Percentiles rank a stretch among this genome's conserved stretches.
Conservation (phyloP, 495 filamentous ascomycete species). For the Penicillium canariense region DNA sequence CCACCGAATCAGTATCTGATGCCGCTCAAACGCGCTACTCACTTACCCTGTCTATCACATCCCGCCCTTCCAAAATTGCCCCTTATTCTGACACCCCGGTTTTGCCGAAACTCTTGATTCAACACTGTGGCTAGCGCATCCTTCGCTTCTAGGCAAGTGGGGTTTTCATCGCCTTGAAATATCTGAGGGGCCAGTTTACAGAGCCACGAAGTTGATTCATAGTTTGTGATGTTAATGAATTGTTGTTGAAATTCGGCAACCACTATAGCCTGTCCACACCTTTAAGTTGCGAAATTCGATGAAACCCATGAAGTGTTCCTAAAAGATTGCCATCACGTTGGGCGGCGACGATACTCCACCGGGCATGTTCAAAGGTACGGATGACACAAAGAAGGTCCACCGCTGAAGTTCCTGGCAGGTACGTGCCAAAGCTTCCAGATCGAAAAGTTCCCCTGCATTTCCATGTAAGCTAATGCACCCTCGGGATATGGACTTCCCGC, state of each 20-base stretch:
- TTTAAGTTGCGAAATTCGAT: background rate
- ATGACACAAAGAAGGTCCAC: conserved; percentile 56
- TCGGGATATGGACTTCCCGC: background rate
- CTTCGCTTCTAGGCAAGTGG: background rate
- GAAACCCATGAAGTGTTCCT: background rate
- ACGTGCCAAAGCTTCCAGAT: conserved; percentile 48
- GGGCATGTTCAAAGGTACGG: conserved; percentile 51
- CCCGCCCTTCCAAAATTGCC: background rate
- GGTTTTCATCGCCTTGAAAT: background rate
- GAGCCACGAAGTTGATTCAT: background rate
- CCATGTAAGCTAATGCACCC: background rate
- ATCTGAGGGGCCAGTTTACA: background rate
- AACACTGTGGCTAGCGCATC: background rate
- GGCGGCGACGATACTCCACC: conserved; percentile 52
- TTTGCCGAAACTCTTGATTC: background rate
- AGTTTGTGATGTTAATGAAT: no score
- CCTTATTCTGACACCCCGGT: background rate
- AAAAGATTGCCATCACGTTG: conserved; percentile 49
- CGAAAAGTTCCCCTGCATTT: conserved; percentile 50
- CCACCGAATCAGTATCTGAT: background rate
- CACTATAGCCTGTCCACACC: no score
- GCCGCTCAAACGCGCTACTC: background rate
- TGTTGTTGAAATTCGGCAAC: no score
- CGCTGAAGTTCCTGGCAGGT: conserved; percentile 42
- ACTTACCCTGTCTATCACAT: no score